Percentiles rank a stretch among this genome's conserved stretches.
Conservation (phyloP, 164 flowering plant species). For the Nelumbo lutea region DNA sequence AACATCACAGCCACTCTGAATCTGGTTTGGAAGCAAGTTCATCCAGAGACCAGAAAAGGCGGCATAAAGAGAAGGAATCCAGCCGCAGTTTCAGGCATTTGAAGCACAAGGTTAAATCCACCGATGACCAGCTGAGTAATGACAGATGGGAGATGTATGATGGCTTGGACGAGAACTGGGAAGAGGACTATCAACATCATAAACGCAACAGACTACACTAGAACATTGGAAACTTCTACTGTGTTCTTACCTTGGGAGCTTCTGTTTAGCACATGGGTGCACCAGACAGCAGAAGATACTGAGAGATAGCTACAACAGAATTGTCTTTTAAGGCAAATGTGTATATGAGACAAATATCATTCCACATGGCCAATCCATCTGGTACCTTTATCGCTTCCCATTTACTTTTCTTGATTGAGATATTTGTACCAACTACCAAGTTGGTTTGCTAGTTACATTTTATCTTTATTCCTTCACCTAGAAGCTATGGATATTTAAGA, state of each 20-base stretch:
- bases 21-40: slow-evolving; percentile 28
- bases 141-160: slow-evolving; percentile 49
- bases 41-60: slow-evolving; percentile 21
- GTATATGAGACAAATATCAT: slow-evolving; percentile 26
- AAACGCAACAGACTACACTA: slow-evolving; percentile 40
- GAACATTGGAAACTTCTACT: slow-evolving; percentile 10
- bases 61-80: slow-evolving; percentile 23
- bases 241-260: neutral
- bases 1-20: slow-evolving; percentile 24
- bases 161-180: slow-evolving; percentile 26
- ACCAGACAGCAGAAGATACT: slow-evolving; percentile 6
- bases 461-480: slow-evolving; percentile 7
- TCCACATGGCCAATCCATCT: slow-evolving; percentile 20
- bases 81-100: slow-evolving; percentile 34
- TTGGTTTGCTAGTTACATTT: slow-evolving; percentile 14
- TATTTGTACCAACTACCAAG: slow-evolving; percentile 29
- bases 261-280: neutral
- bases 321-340: slow-evolving; percentile 44
- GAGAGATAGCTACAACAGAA: slow-evolving; percentile 9
- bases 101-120: slow-evolving; percentile 20
- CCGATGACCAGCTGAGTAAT: slow-evolving; percentile 16
- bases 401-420: slow-evolving; percentile 14
- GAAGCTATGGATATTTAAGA: slow-evolving; percentile 7
- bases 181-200: slow-evolving; percentile 25
- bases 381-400: slow-evolving; percentile 15